phyloP scores from a whole-genome alignment of 305 asterid genomes.

The Fraxinus sp. region DNA sequence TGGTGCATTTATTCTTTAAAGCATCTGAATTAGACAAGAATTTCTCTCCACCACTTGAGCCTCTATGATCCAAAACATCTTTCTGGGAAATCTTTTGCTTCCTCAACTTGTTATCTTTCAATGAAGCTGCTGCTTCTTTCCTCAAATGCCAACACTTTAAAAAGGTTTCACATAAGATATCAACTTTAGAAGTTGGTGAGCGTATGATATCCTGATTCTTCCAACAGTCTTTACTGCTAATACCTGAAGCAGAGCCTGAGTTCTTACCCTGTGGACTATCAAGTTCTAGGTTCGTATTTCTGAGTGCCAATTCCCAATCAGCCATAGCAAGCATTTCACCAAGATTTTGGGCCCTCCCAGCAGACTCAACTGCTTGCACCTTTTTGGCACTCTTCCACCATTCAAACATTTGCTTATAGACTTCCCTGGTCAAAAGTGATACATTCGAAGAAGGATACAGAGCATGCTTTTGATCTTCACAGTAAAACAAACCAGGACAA shows the following conservation, averaged over 20 bases:
- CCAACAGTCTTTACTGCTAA: slow-evolving; percentile 8
- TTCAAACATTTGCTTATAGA: slow-evolving; percentile 17
- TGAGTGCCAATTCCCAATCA: slow-evolving; percentile 15
- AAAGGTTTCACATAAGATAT: slow-evolving; percentile 16
- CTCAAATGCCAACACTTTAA: slow-evolving; percentile 17
- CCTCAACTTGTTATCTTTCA: slow-evolving; percentile 6
- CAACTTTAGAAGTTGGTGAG: slow-evolving; percentile 15
- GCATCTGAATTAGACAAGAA: slow-evolving; percentile 3
- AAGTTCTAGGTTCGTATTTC: slow-evolving; percentile 11
- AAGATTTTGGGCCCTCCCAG: slow-evolving; percentile 23
- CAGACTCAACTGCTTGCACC: slow-evolving; percentile 19
- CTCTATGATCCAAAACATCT: slow-evolving; percentile 22
- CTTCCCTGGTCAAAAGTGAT: slow-evolving; percentile 21
- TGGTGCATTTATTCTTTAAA: slow-evolving; percentile 12
- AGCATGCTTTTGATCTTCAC: neutral
- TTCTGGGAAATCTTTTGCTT: slow-evolving; percentile 26
- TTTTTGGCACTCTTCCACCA: slow-evolving; percentile 15
- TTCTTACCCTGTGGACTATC: slow-evolving; percentile 1
- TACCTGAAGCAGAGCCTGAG: slow-evolving; percentile 8
- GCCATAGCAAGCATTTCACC: slow-evolving; percentile 21
- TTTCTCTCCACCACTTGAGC: slow-evolving; percentile 22
- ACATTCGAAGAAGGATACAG: neutral
- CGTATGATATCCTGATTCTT: slow-evolving; percentile 14
- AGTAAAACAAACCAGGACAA: neutral
- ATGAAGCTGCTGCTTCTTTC: slow-evolving; percentile 23